Conservation (phyloP, 768 basidiomycete genomes). For the Agrocybe praecox region DNA sequence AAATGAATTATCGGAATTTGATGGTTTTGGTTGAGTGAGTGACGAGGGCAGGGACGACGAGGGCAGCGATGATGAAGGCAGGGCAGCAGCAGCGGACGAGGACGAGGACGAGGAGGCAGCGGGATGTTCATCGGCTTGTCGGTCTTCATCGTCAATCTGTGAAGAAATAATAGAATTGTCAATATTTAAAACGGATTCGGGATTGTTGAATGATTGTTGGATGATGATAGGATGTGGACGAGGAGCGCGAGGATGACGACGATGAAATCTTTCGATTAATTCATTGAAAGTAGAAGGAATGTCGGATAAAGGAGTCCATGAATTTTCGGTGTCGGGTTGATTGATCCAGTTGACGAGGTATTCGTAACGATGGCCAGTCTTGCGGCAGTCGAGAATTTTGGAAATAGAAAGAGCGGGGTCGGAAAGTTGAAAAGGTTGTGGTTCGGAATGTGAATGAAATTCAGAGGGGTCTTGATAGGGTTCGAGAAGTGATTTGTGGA, state of each 20-base stretch:
- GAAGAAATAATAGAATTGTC: neutral
- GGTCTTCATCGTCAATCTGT: constrained; percentile 1
- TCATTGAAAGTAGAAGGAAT: constrained; percentile 30
- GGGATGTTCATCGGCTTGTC: neutral
- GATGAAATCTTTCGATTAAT: neutral
- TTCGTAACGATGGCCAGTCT: constrained; percentile 35
- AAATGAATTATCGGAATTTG: neutral
- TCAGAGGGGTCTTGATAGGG: constrained; percentile 32
- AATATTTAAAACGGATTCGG: neutral
- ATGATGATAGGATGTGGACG: neutral
- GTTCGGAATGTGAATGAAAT: constrained; percentile 28
- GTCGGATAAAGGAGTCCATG: constrained; percentile 38
- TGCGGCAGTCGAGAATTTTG: constrained; percentile 30
- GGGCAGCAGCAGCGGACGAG: neutral
- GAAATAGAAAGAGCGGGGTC: constrained; percentile 22
- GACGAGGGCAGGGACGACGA: neutral
- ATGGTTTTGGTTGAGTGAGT: neutral
- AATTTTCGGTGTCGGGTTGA: constrained; percentile 28
- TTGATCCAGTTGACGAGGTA: constrained; percentile 33
- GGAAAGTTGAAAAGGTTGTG: constrained; percentile 20
- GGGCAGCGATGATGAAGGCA: neutral
- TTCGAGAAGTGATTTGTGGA: constrained; percentile 39
- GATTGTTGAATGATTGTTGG: constrained; percentile 1
- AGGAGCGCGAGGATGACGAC: neutral
- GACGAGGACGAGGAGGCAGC: neutral